These are phyloP conservation scores for Dryas alaskensis DNA, from an alignment of 306 rosid species.

Conservation along the genomic window DNA sequence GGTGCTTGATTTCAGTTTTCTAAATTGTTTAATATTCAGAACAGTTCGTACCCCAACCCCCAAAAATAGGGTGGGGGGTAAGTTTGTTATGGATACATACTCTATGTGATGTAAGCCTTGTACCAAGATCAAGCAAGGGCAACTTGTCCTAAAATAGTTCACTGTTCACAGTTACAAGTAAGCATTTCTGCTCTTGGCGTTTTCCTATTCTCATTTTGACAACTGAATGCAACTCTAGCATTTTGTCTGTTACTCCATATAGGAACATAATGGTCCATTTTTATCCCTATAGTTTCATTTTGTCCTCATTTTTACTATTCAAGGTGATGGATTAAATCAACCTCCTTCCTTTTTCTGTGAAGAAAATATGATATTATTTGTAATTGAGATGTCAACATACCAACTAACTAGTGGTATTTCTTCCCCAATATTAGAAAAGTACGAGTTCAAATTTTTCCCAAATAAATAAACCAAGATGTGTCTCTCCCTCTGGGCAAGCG, in stretches of 20 bases:
- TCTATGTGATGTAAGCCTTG: constrained; percentile 11
- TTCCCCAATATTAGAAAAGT: too few relatives aligned
- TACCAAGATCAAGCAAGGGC: constrained; percentile 12
- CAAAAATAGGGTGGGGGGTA: constrained; percentile 10
- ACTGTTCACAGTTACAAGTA: background rate
- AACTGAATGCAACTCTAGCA: background rate
- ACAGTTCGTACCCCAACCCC: background rate
- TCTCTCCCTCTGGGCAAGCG: too few relatives aligned
- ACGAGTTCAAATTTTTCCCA: too few relatives aligned
- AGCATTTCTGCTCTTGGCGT: background rate
- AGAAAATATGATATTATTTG: too few relatives aligned
- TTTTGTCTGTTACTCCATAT: background rate
- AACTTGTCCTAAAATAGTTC: background rate
- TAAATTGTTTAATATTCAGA: constrained; percentile 7
- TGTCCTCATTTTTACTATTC: too few relatives aligned
- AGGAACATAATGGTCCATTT: background rate
- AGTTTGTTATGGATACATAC: constrained; percentile 9
- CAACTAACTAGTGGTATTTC: too few relatives aligned
- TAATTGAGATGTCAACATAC: too few relatives aligned
- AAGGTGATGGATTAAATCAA: too few relatives aligned
- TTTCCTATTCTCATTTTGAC: too few relatives aligned
- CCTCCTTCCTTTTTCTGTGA: too few relatives aligned
- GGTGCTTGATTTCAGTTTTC: constrained; percentile 20
- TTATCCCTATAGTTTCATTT: too few relatives aligned
- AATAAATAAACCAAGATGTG: too few relatives aligned